Conservation (phyloP, 805 yeast species). For the Starmerella geochares region DNA sequence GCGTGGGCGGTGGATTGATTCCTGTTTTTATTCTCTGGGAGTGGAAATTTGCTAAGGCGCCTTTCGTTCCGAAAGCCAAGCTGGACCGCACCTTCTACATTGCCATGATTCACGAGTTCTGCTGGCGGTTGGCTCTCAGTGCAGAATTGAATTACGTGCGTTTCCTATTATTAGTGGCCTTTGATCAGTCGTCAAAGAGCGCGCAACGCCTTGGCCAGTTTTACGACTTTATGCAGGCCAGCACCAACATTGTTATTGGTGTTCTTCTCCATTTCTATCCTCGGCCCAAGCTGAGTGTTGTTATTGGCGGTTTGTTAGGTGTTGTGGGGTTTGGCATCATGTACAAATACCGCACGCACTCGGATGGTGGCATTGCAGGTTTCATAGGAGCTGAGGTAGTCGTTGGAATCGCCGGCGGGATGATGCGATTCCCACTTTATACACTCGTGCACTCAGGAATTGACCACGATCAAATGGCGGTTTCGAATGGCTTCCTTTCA, state of each 20-base stretch:
- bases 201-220: conserved; percentile 56
- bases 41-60: conserved; percentile 31
- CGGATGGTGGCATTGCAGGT: conserved; percentile 37
- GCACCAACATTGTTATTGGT: conserved; percentile 51
- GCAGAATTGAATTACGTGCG: conserved; percentile 61
- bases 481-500: conserved; percentile 46
- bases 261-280: conserved; percentile 40
- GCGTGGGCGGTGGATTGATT: conserved; percentile 51
- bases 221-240: conserved; percentile 55
- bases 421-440: conserved; percentile 55
- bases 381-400: conserved; percentile 55
- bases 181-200: conserved; percentile 47
- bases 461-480: conserved; percentile 57
- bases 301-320: conserved; percentile 51
- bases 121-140: conserved; percentile 51
- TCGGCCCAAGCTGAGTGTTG: conserved; percentile 48
- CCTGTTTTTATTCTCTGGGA: conserved; percentile 57
- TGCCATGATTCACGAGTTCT: conserved; percentile 48
- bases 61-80: conserved; percentile 49
- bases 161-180: conserved; percentile 54
- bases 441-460: conserved; percentile 50
- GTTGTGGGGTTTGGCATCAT: conserved; percentile 52
- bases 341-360: conserved; percentile 46
- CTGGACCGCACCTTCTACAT: conserved; percentile 55
- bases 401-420: conserved; percentile 64